Base-by-base conservation (phyloP, 768 basidiomycete species). In the Pulveroboletus ravenelii region DNA sequence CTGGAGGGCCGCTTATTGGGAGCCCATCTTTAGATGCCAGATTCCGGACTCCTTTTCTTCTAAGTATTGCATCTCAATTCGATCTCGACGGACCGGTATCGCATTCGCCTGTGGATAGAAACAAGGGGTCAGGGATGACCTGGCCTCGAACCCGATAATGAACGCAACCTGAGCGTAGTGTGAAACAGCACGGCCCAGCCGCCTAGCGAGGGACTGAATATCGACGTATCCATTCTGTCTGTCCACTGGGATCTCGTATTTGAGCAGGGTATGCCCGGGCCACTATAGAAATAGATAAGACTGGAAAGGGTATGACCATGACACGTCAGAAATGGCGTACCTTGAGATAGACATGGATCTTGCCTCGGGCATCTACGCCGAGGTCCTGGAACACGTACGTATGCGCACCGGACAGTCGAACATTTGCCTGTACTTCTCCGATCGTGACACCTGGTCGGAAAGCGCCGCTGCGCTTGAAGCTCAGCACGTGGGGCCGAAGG, bases 171-270 rank as follows among this genome's bases (percentile, higher is more conserved):
- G 83, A 49, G 88, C 73, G 65, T 85, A 89, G 61, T 89, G 86
- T 43, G 84, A 75, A 65, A 82, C 84, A 43, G 84, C 85, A 54
- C 86, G 75, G 14, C 81, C 80, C 41, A 85, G 78, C 47, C 86
- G 75, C 60, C 86, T 75, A 41, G 82, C 81, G 25, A 89, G 76
- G 6, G 84, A 83, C 65, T 81, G 76, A 35, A 88, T 71, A 59
- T 80, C 80, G 34, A 85, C 77, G 41, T 79, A 80, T 29, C 84
- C 80, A 50, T 80, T 78, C 58, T 84, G 84, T 10, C 75, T 75
- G 57, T 87, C 84, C 39, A 87, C 69, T 2, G 86, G 86, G 40
- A 89, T 81, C 61, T 87, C 83, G 56, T 87, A 89, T 38, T 82
- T 86, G 65, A 86, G 75, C 8, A 84, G 77, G 37, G 75, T 66